A percentile compares a stretch with the other conserved stretches of the same genome.
Conservation (phyloP, 192 early-diverging fungal species). For the Dimargaris xerosporica region DNA sequence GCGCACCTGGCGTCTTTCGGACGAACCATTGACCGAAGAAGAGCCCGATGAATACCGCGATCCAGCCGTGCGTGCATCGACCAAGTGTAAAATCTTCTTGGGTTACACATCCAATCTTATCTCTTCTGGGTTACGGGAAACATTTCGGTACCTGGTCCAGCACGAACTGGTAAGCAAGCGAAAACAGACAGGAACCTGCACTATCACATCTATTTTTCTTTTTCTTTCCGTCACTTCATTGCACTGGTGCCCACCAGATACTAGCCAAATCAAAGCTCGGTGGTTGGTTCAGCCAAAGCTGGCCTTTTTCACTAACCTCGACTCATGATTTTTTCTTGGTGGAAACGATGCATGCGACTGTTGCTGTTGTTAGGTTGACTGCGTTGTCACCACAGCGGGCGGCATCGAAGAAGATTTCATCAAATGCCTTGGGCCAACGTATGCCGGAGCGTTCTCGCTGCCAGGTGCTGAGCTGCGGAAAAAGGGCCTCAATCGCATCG, state of each 20-base stretch:
- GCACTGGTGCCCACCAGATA: too few relatives aligned
- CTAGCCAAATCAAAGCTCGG: too few relatives aligned
- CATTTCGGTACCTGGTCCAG: slow-evolving; percentile 78
- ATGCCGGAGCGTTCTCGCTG: slow-evolving; percentile 63
- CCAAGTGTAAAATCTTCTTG: slow-evolving; percentile 93
- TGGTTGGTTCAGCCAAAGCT: too few relatives aligned
- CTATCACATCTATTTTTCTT: too few relatives aligned
- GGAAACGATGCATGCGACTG: too few relatives aligned
- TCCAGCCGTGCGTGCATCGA: slow-evolving; percentile 36
- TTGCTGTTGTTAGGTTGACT: slow-evolving; percentile 32
- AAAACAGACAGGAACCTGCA: too few relatives aligned
- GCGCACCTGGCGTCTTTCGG: slow-evolving; percentile 67
- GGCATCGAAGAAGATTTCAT: slow-evolving; percentile 98
- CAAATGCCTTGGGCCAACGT: slow-evolving; percentile 85
- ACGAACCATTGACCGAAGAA: slow-evolving; percentile 58
- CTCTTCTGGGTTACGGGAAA: slow-evolving; percentile 85
- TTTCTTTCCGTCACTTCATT: too few relatives aligned
- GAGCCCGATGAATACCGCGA: slow-evolving; percentile 43
- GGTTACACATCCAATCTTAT: slow-evolving; percentile 98
- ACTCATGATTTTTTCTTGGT: too few relatives aligned
- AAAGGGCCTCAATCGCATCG: slow-evolving; percentile 89
- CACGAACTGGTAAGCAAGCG: slow-evolving; percentile 45
- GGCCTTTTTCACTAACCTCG: too few relatives aligned
- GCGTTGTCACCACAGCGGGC: slow-evolving; percentile 83
- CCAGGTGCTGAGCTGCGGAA: slow-evolving; percentile 64